phyloP scores from a whole-genome alignment of 2,329 filamentous ascomycete species.

The Phaeosphaeria sp. region DNA sequence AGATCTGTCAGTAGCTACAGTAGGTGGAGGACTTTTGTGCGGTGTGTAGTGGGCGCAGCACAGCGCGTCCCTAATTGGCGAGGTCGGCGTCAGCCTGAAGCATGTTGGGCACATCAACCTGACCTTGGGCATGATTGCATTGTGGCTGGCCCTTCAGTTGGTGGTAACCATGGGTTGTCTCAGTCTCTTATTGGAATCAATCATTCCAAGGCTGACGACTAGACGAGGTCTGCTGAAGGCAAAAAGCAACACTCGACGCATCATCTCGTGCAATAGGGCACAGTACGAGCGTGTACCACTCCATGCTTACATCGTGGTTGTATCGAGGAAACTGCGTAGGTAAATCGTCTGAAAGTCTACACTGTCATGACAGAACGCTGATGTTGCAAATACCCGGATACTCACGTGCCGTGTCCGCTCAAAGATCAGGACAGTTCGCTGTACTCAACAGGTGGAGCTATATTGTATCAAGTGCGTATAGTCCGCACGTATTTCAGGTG shows the following conservation, averaged over 20 bases:
- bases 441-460: too few relatives aligned
- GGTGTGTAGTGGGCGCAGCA: constrained; percentile 7
- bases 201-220: neutral
- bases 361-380: too few relatives aligned
- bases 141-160: neutral
- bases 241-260: neutral
- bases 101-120: constrained; percentile 21
- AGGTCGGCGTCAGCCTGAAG: constrained; percentile 20
- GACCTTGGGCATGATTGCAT: constrained; percentile 22
- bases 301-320: too few relatives aligned
- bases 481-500: too few relatives aligned
- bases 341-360: too few relatives aligned
- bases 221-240: neutral
- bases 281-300: too few relatives aligned
- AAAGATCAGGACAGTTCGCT: too few relatives aligned
- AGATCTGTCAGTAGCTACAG: constrained; percentile 9
- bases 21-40: constrained; percentile 20
- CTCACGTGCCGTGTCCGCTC: too few relatives aligned
- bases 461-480: too few relatives aligned
- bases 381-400: too few relatives aligned
- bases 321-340: too few relatives aligned
- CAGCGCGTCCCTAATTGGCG: constrained; percentile 33
- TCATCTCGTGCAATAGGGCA: too few relatives aligned
- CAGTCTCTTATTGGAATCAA: neutral
- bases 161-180: neutral